These are phyloP conservation scores for Cutaneotrichosporon cavernicola DNA, from an alignment of 1,284 basidiomycete species.

Conservation along the genomic window DNA sequence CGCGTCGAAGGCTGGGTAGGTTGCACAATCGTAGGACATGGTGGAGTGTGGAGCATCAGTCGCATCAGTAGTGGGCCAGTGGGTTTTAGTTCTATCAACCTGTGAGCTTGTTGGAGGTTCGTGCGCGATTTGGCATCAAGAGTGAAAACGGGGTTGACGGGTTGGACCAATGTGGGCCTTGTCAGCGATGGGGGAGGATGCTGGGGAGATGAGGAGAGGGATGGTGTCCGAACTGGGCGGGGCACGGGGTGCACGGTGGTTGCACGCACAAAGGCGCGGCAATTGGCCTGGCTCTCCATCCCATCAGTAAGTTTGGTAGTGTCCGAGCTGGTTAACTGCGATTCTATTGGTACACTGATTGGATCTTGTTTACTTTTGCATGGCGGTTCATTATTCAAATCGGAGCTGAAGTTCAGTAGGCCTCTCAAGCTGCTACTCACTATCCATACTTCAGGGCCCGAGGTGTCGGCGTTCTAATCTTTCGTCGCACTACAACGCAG, in stretches of 20 bases:
- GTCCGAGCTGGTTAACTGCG: background rate
- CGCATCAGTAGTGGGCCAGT: background rate
- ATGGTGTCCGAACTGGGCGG: background rate
- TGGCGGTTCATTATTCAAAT: background rate
- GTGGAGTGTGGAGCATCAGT: background rate
- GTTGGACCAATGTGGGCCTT: background rate
- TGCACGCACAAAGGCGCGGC: background rate
- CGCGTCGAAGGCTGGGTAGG: conserved; percentile 6
- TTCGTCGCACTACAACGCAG: background rate
- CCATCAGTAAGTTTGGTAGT: background rate
- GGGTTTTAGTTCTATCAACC: background rate
- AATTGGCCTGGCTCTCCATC: background rate
- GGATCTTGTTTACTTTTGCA: background rate
- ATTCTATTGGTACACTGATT: background rate
- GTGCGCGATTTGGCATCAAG: background rate
- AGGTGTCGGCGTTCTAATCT: background rate
- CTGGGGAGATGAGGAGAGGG: background rate
- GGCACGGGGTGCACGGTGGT: background rate
- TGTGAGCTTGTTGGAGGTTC: background rate
- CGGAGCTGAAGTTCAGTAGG: too few species aligned
- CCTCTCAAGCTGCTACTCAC: too few species aligned
- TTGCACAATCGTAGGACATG: conserved; percentile 6
- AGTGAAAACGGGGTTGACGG: background rate
- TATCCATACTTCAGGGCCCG: background rate
- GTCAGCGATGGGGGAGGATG: background rate